Base-by-base conservation (phyloP, 768 basidiomycete genomes). In the Sporobolomyces pararoseus region DNA sequence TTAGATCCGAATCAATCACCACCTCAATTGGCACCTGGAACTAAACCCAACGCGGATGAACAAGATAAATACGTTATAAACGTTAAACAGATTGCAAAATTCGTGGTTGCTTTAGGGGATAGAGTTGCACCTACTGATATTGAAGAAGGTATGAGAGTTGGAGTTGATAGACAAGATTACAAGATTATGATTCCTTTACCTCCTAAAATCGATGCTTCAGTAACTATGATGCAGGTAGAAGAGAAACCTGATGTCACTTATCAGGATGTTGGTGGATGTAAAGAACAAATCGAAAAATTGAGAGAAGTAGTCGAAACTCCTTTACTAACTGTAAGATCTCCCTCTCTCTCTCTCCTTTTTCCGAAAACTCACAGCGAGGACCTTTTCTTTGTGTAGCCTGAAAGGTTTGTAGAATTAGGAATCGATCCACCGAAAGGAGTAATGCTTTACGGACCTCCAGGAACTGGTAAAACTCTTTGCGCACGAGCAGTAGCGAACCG, bases 181-280 rank as follows among this genome's bases (percentile, higher is more conserved):
- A 94, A 98, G 79, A 98, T 99, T 70, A 92, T 97, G 82, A 98
- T 99, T 72, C 96, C 96, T 29, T 81, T 98, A 16, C 96, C 96
- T 46, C 95, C 96, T 29, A 98, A 97, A 83, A 99, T 99, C 74
- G 96, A 99, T 79, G 91, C 96, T 5, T 95, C 93, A 0, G 96
- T 99, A 1, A 98, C 96, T 17, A 97, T 98, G 95, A 99, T 99
- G 96, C 91, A 95, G 81, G 95, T 97, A 27, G 95, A 97, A 79
- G 95, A 97, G 82, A 94, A 96, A 79, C 94, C 95, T 0, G 93
- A 96, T 76, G 92, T 97, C 46, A 97, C 95, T 3, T 98, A 98
- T 79, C 93, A 92, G 4, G 96, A 98, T 77, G 85, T 99, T 64
- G 96, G 96, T 70, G 96, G 96, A 7, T 98, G 96, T 81, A 98